These are phyloP conservation scores for Tricholomella constricta DNA, from an alignment of 768 basidiomycete genomes.

Conservation along the genomic window DNA sequence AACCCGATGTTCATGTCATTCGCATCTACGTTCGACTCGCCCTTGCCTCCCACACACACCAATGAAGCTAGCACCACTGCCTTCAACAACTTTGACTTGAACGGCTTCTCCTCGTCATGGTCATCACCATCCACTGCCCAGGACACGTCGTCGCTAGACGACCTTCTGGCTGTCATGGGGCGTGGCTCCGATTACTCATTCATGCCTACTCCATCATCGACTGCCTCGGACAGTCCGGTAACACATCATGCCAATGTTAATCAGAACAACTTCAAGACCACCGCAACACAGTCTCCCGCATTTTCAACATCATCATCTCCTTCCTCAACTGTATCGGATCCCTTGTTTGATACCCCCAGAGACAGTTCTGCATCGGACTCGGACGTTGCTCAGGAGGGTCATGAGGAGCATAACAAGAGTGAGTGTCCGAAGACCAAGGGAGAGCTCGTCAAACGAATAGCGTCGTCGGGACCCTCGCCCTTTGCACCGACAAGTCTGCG, in stretches of 20 bases:
- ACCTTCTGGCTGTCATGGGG: slow-evolving; percentile 42
- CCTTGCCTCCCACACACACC: slow-evolving; percentile 26
- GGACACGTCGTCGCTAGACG: slow-evolving; percentile 44
- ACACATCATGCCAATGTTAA: slow-evolving; percentile 42
- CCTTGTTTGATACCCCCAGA: slow-evolving; percentile 36
- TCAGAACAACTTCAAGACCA: slow-evolving; percentile 19
- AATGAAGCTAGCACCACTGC: slow-evolving; percentile 26
- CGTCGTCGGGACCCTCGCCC: slow-evolving; percentile 56
- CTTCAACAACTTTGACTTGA: slow-evolving; percentile 52
- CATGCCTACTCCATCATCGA: slow-evolving; percentile 30
- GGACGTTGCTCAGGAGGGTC: slow-evolving; percentile 20
- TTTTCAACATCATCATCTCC: slow-evolving; percentile 43
- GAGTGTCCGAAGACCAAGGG: slow-evolving; percentile 58
- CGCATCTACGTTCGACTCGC: slow-evolving; percentile 55
- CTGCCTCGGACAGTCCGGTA: slow-evolving; percentile 55
- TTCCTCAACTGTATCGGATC: slow-evolving; percentile 33
- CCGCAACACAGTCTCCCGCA: slow-evolving; percentile 28
- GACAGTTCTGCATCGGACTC: slow-evolving; percentile 34
- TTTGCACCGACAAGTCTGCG: slow-evolving; percentile 46
- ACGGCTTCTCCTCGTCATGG: slow-evolving; percentile 47
- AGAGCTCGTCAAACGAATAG: slow-evolving; percentile 54
- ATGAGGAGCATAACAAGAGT: slow-evolving; percentile 17
- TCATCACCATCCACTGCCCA: slow-evolving; percentile 33
- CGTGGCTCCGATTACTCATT: slow-evolving; percentile 33
- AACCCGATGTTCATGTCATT: slow-evolving; percentile 89